These are phyloP conservation scores for Blepharisma stoltei DNA, from an alignment of 73 alveolate genomes.

Conservation along the genomic window DNA sequence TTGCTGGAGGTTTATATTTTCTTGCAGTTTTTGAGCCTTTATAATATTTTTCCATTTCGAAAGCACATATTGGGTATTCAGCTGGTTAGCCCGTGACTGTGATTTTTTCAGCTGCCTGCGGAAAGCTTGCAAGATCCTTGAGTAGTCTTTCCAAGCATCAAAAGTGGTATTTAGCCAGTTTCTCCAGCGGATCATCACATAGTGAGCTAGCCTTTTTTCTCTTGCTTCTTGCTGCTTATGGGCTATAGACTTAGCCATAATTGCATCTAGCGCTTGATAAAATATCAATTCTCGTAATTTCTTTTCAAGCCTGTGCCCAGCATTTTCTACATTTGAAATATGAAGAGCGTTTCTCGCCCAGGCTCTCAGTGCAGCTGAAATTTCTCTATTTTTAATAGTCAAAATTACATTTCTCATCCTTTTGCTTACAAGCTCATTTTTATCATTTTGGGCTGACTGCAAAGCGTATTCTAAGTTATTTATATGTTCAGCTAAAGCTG, in stretches of 20 bases:
- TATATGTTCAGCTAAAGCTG: conserved; percentile 4
- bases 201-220: background rate
- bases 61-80: no score
- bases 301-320: background rate
- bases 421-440: background rate
- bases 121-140: no score
- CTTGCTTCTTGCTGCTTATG: background rate
- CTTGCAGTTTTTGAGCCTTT: no score
- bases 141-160: background rate
- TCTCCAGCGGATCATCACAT: background rate
- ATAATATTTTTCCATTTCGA: no score
- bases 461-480: conserved; percentile 19
- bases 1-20: background rate
- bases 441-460: no score
- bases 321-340: background rate
- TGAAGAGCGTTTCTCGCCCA: conserved; percentile 19
- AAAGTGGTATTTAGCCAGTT: background rate
- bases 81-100: no score
- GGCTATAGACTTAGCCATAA: background rate
- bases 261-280: background rate
- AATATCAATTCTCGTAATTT: background rate
- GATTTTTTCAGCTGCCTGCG: no score
- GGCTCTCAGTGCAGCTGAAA: background rate
- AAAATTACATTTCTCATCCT: conserved; percentile 10
- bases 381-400: background rate